A percentile compares a stretch with the other conserved stretches of the same genome.
These are phyloP conservation scores for Erodium maritimum DNA, from an alignment of 345 rosid genomes.

Conservation along the genomic window DNA sequence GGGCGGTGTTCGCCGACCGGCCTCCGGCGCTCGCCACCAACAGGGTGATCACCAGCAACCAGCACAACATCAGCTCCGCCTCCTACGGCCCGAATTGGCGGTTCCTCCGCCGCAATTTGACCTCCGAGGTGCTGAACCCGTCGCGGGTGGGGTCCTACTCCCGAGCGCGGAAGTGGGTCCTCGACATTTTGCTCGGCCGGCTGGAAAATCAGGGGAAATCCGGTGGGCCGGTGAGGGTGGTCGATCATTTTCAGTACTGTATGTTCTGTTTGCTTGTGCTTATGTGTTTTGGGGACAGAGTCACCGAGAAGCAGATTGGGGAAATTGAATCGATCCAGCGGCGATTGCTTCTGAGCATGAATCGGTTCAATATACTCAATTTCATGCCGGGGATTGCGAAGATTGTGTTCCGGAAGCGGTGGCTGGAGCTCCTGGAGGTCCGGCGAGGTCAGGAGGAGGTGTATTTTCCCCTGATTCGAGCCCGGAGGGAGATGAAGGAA, in stretches of 20 bases:
- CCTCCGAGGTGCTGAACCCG: neutral
- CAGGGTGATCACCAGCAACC: neutral
- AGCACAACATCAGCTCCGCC: conserved; percentile 3
- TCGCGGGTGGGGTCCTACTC: neutral
- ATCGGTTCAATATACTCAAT: neutral
- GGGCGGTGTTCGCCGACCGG: neutral
- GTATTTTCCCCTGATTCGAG: neutral
- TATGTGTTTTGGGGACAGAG: neutral
- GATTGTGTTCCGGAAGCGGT: neutral
- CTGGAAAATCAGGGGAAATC: neutral
- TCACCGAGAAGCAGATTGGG: neutral
- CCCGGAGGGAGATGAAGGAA: neutral
- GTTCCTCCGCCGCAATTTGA: neutral
- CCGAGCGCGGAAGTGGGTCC: neutral
- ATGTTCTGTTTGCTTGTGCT: neutral
- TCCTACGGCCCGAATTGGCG: conserved; percentile 3
- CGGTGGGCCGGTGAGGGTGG: neutral
- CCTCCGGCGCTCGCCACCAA: neutral
- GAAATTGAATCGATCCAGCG: neutral
- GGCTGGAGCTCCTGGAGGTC: neutral
- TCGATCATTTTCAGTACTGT: neutral
- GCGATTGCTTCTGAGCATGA: neutral
- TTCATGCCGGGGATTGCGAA: neutral
- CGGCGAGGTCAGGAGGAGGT: neutral
- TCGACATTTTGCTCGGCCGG: neutral